These are phyloP conservation scores for Cunninghamia lanceolata DNA, from an alignment of 75 land plant species.

Conservation along the genomic window DNA sequence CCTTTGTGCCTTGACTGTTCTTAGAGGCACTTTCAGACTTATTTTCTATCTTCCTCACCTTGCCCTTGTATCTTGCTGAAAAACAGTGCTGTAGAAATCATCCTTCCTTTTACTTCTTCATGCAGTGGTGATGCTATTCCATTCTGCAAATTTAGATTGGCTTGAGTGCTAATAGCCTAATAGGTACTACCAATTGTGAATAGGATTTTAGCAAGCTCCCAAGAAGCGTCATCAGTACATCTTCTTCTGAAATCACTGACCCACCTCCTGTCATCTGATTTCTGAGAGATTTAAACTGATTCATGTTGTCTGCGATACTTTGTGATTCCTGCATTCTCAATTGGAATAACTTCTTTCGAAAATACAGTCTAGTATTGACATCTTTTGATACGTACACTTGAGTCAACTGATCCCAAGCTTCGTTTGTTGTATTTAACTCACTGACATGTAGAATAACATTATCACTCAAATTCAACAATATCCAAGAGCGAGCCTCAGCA, in stretches of 20 bases:
- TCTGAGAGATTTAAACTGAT: neutral
- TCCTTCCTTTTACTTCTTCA: neutral
- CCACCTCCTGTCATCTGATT: neutral
- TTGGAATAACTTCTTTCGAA: too few relatives aligned
- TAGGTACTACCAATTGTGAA: neutral
- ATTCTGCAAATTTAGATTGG: too few relatives aligned
- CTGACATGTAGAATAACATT: neutral
- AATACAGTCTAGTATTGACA: neutral
- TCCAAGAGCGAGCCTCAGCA: neutral
- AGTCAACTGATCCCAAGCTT: neutral
- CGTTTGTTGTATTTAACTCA: neutral
- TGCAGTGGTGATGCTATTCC: too few relatives aligned
- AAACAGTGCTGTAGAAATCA: too few relatives aligned
- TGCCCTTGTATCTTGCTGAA: too few relatives aligned
- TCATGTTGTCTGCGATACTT: neutral
- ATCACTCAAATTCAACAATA: neutral
- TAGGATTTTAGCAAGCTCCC: neutral
- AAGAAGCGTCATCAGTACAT: neutral
- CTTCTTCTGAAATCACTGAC: neutral
- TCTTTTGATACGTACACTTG: neutral
- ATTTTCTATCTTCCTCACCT: too few relatives aligned
- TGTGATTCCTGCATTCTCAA: neutral
- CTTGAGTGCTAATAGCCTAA: too few relatives aligned
- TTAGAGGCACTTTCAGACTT: too few relatives aligned
- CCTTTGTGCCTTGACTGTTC: too few relatives aligned